Evolutionary conservation across 1,284 basidiomycete genomes (phyloP).

Genomic region (Meripilus lineatus): DNA sequence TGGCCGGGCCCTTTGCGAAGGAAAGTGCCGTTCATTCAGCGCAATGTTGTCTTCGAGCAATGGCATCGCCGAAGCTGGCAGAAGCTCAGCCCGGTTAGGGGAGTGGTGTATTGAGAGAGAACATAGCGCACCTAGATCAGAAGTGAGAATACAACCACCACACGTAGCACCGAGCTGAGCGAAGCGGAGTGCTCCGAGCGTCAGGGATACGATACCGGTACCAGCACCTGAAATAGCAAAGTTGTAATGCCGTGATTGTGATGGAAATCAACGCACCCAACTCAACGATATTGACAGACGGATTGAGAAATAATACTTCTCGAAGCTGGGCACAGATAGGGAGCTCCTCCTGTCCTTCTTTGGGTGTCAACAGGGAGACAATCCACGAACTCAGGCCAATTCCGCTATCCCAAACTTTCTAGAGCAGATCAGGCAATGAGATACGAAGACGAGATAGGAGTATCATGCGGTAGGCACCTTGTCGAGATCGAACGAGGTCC

Average conservation of each 20-base stretch:
- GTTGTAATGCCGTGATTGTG: background rate
- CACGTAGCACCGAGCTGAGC: constrained; percentile 14
- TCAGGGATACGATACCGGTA: constrained; percentile 76
- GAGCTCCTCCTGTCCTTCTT: background rate
- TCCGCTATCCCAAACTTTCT: constrained; percentile 95
- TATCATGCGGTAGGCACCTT: constrained; percentile 48
- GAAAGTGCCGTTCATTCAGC: constrained; percentile 40
- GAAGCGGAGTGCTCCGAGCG: constrained; percentile 50
- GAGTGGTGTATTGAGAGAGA: background rate
- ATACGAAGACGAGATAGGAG: no score
- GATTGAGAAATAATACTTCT: background rate
- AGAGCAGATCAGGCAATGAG: no score
- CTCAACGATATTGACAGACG: constrained; percentile 45
- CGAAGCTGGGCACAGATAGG: background rate
- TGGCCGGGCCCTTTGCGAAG: constrained; percentile 21
- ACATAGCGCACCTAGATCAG: constrained; percentile 64
- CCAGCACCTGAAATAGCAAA: constrained; percentile 58
- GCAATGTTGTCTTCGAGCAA: constrained; percentile 69
- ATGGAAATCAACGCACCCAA: constrained; percentile 49
- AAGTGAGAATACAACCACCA: constrained; percentile 50
- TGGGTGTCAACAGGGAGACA: constrained; percentile 25
- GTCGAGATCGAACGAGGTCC: constrained; percentile 84
- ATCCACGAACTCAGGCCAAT: constrained; percentile 79
- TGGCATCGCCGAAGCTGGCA: constrained; percentile 74
- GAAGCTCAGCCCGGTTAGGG: constrained; percentile 4